Base-by-base conservation (phyloP, 1,284 basidiomycete genomes). In the Trichosporon faecale region DNA sequence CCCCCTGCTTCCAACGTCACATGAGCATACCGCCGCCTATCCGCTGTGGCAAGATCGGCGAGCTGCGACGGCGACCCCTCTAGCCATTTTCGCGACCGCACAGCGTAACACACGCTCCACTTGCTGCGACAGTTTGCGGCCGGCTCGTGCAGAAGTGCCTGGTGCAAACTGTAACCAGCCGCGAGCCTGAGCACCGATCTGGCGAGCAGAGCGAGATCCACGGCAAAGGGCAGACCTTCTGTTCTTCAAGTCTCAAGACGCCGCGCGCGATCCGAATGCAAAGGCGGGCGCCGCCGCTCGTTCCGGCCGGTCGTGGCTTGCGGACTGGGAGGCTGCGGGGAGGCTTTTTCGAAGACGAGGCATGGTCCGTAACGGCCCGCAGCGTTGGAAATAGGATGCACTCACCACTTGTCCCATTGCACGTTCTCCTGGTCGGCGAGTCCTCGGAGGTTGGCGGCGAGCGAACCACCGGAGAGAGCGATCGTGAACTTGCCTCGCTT, bases 401-500 rank as follows among this genome's bases (percentile, higher is more conserved):
- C 88, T 74, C 77, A 95, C 81, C 73, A 74, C 71, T 74, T 74
- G 71, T 74, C 73, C 95, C 97, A 99, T 82, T 92, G 92, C 16
- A 95, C 88, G 65, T 88, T 88, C 55, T 90, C 86, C 75, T 92
- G 87, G 68, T 84, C 87, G 72, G 95, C 88, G 74, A 99, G 88
- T 66, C 89, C 90, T 75, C 85, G 85, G 75, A 99, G 88, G 83
- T 92, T 91, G 78, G 91, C 91, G 46, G 96, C 94, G 57, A 99
- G 88, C 5, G 92, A 94, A 7, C 97, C 96, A 44, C 97, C 95
- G 2, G 95, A 98, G 76, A 98, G 86, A 66, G 96, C 97, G 78
- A 99, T 82, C 64, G 94, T 93, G 86, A 99, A 99, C 78, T 90
- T 91, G 79, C 91, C 91, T 82, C 94, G 91, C 85, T 94, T 95